Conservation (phyloP, 805 yeast genomes). For the Lipomyces kockii region DNA sequence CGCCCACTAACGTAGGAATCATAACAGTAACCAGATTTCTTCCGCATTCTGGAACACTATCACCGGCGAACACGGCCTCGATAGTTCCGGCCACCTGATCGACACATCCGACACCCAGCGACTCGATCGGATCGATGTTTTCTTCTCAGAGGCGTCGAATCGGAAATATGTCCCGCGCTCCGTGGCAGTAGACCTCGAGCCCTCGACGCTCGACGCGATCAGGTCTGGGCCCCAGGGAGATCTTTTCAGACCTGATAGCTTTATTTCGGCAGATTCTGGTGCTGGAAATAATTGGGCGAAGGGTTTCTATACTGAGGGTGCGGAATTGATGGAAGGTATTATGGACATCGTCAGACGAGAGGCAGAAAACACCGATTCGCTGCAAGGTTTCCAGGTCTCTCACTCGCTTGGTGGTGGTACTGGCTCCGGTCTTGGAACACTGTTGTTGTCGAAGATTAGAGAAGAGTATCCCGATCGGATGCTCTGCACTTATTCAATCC, state of each 20-base stretch:
- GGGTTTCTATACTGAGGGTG: constrained; percentile 96
- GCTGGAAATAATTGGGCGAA: constrained; percentile 98
- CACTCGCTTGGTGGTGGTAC: constrained; percentile 91
- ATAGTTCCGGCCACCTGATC: constrained; percentile 42
- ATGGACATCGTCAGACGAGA: constrained; percentile 90
- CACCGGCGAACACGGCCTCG: constrained; percentile 50
- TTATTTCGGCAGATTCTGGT: constrained; percentile 84
- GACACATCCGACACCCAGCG: constrained; percentile 45
- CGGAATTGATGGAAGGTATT: constrained; percentile 88
- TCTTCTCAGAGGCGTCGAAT: constrained; percentile 82
- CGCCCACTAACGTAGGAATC: background rate
- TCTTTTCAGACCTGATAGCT: constrained; percentile 90
- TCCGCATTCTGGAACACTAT: constrained; percentile 52
- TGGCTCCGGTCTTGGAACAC: constrained; percentile 95
- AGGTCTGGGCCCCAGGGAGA: constrained; percentile 80
- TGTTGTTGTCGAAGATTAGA: constrained; percentile 80
- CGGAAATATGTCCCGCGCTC: constrained; percentile 95
- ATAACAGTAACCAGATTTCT: constrained; percentile 47
- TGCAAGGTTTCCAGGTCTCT: constrained; percentile 92
- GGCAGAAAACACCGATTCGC: constrained; percentile 89
- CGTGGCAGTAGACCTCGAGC: constrained; percentile 89
- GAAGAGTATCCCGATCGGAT: constrained; percentile 95
- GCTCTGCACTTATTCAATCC: constrained; percentile 94
- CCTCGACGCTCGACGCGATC: constrained; percentile 89
- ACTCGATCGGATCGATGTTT: constrained; percentile 69